Base-by-base conservation (phyloP, 305 asterid genomes). In the Rubia peregrina region DNA sequence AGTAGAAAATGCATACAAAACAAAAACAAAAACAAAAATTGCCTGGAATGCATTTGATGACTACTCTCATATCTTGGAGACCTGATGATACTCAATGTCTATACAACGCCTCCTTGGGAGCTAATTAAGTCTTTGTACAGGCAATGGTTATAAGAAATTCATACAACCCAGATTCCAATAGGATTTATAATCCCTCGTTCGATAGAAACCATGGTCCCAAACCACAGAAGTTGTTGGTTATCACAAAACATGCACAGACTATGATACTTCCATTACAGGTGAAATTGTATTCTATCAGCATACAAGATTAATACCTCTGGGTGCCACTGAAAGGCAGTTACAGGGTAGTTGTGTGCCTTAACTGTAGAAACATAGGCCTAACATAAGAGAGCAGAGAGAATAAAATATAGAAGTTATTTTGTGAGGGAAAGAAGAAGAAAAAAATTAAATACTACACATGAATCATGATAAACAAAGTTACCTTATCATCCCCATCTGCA, bases 241-340 rank as follows among this genome's bases (percentile, higher is more conserved):
- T 16, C 9, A 49, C 17, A 53, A 53, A 73, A 36, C 44, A 44
- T 14, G 61, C 38, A 41, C 67, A 42, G 11, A 53, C 11, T 26
- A 49, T n/a, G 12, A 65, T 24, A 36, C 24, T 65, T 65, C 26
- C 43, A 30, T 55, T 64, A 61, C 40, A 53, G 26, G 26, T n/a
- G 67, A 26, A 67, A 66, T 59, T 43, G 59, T 53, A 22, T 53
- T 53, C 59, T n/a, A 53, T 9, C 59, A 53, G 24, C 59, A 17
- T 53, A n/a, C 1, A 17, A 46, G 66, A 43, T 65, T 69, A 14
- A 69, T 70, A 91, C 98, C 98, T 91, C 99, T 42, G 99, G 98
- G 71, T 94, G 96, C 98, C 99, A 94, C 77, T 91, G 99, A 78
- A 88, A 82, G 81, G 90, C 98, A 80, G 95, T 87, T 59, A 94